Evolutionary conservation across 1,284 basidiomycete genomes (phyloP).

Genomic region (Tylopilus sp.): DNA sequence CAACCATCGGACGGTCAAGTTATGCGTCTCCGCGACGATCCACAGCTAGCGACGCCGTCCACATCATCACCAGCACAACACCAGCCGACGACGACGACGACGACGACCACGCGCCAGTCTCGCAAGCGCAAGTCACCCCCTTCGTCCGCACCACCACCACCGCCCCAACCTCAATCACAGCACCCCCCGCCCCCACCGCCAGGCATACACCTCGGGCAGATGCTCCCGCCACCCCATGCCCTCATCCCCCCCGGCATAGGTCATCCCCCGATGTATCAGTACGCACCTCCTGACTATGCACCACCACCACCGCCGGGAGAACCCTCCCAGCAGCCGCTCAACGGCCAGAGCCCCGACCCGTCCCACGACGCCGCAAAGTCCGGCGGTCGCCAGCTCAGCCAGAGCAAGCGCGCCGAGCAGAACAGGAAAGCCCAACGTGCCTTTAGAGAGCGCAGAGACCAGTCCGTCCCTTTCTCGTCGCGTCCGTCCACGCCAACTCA

Average conservation of each 20-base stretch:
- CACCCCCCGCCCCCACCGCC: constrained; percentile 14
- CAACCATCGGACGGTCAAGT: constrained; percentile 37
- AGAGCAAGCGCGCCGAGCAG: constrained; percentile 79
- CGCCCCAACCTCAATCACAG: constrained; percentile 30
- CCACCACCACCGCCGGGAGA: constrained; percentile 33
- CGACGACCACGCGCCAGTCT: constrained; percentile 32
- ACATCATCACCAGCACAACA: constrained; percentile 31
- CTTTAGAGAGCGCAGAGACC: constrained; percentile 76
- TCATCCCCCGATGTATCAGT: constrained; percentile 33
- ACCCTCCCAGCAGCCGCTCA: constrained; percentile 30
- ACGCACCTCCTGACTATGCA: constrained; percentile 33
- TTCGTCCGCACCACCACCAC: constrained; percentile 16
- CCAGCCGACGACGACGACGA: constrained; percentile 14
- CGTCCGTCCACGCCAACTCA: constrained; percentile 8
- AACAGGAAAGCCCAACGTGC: constrained; percentile 82
- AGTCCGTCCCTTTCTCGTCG: constrained; percentile 45
- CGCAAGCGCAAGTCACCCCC: constrained; percentile 53
- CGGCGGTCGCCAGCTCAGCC: constrained; percentile 55
- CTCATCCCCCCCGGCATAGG: constrained; percentile 42
- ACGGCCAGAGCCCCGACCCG: constrained; percentile 23
- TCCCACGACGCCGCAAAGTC: constrained; percentile 9
- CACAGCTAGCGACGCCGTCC: constrained; percentile 14
- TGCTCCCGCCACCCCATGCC: constrained; percentile 49
- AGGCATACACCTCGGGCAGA: constrained; percentile 40
- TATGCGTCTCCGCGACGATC: constrained; percentile 62